A percentile compares a stretch with the other conserved stretches of the same genome.
Conservation (phyloP, 2,329 filamentous ascomycete species). For the Fusarium sp. region DNA sequence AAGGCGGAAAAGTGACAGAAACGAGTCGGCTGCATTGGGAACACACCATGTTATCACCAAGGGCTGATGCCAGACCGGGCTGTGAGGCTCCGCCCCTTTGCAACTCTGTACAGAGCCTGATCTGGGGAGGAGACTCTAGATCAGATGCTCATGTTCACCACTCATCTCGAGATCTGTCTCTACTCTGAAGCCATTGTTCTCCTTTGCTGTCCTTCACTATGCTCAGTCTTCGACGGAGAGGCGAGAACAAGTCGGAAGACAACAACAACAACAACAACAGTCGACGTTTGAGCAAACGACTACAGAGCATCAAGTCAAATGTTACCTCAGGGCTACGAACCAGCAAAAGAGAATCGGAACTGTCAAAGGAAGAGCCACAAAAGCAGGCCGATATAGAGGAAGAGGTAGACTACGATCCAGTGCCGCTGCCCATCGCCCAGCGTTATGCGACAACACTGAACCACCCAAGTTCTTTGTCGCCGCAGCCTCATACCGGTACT, state of each 20-base stretch:
- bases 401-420: not conserved
- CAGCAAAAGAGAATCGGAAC: not conserved
- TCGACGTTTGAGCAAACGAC: not conserved
- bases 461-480: not conserved
- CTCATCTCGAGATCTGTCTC: not conserved
- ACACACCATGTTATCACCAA: not conserved
- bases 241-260: not conserved
- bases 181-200: not conserved
- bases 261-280: not conserved
- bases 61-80: not conserved
- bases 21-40: not conserved
- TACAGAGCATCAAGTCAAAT: not conserved
- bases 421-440: not conserved
- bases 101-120: not conserved
- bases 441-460: not conserved
- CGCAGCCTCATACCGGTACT: not conserved
- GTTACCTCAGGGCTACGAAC: not conserved
- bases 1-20: not conserved
- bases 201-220: not conserved
- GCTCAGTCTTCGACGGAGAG: not conserved
- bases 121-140: not conserved
- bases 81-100: conserved; percentile 4
- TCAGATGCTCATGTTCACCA: not conserved
- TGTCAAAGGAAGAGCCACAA: too few species aligned
- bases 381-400: not conserved